Evolutionary conservation across 2,329 filamentous ascomycete species (phyloP).

Genomic region (Davidsoniella virescens): DNA sequence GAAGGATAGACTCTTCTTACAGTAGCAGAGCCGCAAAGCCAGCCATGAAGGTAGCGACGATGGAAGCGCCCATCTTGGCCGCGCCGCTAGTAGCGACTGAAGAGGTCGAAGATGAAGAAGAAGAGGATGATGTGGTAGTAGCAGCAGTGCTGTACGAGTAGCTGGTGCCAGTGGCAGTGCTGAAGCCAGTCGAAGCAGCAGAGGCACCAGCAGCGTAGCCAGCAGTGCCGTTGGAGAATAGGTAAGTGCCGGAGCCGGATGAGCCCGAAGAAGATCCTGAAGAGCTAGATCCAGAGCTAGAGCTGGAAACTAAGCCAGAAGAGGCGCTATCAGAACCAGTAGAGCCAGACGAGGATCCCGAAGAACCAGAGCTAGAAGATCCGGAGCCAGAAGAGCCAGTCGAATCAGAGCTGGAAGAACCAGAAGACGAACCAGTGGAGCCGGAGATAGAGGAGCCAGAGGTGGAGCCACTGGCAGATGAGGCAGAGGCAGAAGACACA

Average conservation of each 20-base stretch:
- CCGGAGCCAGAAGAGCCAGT: no score
- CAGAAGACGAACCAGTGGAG: no score
- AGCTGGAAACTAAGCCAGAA: no score
- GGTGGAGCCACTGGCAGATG: no score
- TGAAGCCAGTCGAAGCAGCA: not conserved
- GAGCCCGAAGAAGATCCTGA: no score
- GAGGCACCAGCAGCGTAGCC: not conserved
- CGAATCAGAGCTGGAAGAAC: no score
- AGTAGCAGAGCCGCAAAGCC: not conserved
- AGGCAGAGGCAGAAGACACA: not conserved
- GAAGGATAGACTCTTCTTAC: not conserved
- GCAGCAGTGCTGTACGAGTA: not conserved
- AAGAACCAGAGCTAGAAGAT: no score
- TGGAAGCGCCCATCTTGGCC: not conserved
- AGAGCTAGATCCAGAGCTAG: no score
- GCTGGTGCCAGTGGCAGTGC: not conserved
- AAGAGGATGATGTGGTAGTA: not conserved
- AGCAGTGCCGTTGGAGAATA: not conserved
- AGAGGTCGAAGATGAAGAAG: not conserved
- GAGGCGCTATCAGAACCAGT: no score
- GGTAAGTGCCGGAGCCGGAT: no score
- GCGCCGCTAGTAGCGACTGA: not conserved
- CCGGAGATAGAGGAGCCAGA: no score
- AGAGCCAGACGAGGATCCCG: no score
- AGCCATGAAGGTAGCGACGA: not conserved